Percentiles rank a stretch among this genome's conserved stretches.
These are phyloP conservation scores for Penicillium aurantiogriseum DNA, from an alignment of 2,329 filamentous ascomycete genomes.

Conservation along the genomic window DNA sequence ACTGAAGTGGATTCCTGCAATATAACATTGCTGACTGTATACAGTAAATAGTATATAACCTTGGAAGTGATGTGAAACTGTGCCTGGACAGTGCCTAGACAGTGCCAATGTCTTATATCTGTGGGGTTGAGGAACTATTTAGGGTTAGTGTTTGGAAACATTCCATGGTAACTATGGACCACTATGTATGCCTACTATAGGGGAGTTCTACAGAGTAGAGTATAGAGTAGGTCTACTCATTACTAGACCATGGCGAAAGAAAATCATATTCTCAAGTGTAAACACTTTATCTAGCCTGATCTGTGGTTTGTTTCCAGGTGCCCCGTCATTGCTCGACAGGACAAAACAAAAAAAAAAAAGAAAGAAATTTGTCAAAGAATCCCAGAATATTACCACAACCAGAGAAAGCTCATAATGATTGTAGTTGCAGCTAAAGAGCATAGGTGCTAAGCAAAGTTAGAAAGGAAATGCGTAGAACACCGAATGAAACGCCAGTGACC, in stretches of 20 bases:
- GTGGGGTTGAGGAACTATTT: not conserved
- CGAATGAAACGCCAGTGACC: slow-evolving; percentile 23
- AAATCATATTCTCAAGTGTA: not conserved
- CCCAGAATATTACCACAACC: slow-evolving; percentile 1
- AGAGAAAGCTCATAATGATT: slow-evolving; percentile 1
- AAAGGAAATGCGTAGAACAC: slow-evolving; percentile 22
- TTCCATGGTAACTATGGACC: not conserved
- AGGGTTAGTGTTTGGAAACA: not conserved
- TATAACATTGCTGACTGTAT: not conserved
- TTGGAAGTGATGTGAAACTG: not conserved
- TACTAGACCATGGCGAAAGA: not conserved
- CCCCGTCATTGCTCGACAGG: not conserved
- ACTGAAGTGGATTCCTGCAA: not conserved
- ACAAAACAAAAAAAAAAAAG: not conserved
- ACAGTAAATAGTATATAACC: not conserved
- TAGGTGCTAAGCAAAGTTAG: slow-evolving; percentile 16
- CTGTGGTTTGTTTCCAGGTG: not conserved
- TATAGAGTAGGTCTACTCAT: not conserved
- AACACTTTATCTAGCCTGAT: slow-evolving; percentile 3
- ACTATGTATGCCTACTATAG: too few relatives aligned
- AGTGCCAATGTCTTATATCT: not conserved
- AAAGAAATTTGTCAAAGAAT: not conserved
- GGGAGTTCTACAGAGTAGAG: not conserved
- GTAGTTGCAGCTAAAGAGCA: slow-evolving; percentile 16
- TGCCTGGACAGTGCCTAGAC: not conserved